These are phyloP conservation scores for Aegle marmelos DNA, from an alignment of 345 rosid species.

Conservation along the genomic window DNA sequence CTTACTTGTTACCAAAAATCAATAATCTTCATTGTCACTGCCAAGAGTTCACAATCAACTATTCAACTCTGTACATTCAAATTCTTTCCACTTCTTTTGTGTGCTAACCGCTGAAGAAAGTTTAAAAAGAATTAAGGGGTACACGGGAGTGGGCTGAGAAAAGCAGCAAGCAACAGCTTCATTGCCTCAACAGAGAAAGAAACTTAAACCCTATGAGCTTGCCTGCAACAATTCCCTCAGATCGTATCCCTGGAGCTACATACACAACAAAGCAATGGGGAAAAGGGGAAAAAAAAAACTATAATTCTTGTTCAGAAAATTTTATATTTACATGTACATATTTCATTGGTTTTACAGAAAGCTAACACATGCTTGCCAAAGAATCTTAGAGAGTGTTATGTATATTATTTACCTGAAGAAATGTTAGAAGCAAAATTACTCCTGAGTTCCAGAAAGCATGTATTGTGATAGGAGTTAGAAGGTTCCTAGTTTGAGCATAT, in stretches of 20 bases:
- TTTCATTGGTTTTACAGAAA: neutral
- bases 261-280: conserved; percentile 9
- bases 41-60: neutral
- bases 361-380: too few species aligned
- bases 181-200: neutral
- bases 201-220: conserved; percentile 11
- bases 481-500: conserved; percentile 91
- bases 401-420: conserved; percentile 62
- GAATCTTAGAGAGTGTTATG: neutral
- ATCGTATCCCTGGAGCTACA: conserved; percentile 81
- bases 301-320: neutral
- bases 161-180: neutral
- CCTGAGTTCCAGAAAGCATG: conserved; percentile 92
- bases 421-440: conserved; percentile 75
- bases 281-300: neutral
- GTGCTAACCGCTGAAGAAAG: too few species aligned
- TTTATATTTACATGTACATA: neutral
- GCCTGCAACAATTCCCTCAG: conserved; percentile 76
- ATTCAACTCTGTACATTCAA: neutral
- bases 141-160: neutral
- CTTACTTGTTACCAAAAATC: too few species aligned
- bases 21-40: neutral
- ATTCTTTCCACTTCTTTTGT: neutral
- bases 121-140: neutral
- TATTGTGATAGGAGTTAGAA: conserved; percentile 69